phyloP scores from a whole-genome alignment of 2,329 filamentous ascomycete genomes.

The Fusarium proliferatum region DNA sequence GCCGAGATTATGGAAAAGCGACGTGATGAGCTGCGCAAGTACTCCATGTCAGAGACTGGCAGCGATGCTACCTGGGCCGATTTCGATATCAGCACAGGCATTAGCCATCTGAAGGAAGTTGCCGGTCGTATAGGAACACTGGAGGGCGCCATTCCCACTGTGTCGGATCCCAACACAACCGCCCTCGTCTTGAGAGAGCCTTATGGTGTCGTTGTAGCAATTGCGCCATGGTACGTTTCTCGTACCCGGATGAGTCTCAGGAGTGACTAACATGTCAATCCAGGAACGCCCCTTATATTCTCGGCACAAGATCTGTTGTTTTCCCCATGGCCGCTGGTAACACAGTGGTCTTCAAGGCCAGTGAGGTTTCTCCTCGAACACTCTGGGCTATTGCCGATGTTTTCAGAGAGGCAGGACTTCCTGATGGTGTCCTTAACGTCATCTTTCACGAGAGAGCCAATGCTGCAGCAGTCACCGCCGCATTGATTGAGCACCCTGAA shows the following conservation, averaged over 20 bases:
- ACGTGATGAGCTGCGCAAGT: constrained; percentile 68
- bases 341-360: constrained; percentile 78
- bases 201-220: constrained; percentile 80
- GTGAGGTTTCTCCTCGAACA: constrained; percentile 73
- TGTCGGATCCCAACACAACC: constrained; percentile 46
- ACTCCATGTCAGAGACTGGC: constrained; percentile 66
- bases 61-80: constrained; percentile 52
- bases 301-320: constrained; percentile 65
- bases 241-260: not conserved
- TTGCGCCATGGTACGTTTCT: constrained; percentile 78
- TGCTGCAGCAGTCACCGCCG: constrained; percentile 73
- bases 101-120: constrained; percentile 56
- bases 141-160: constrained; percentile 52
- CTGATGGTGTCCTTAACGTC: constrained; percentile 78
- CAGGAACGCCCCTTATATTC: constrained; percentile 69
- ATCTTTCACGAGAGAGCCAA: constrained; percentile 73
- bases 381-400: constrained; percentile 71
- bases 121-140: constrained; percentile 56
- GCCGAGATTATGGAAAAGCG: constrained; percentile 72
- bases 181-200: constrained; percentile 80
- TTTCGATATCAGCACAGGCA: constrained; percentile 53
- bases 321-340: constrained; percentile 82
- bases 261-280: not conserved
- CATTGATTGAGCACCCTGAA: constrained; percentile 73
- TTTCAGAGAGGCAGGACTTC: constrained; percentile 80